These are phyloP conservation scores for Glycine latifolia DNA, from an alignment of 306 rosid genomes.

Conservation along the genomic window DNA sequence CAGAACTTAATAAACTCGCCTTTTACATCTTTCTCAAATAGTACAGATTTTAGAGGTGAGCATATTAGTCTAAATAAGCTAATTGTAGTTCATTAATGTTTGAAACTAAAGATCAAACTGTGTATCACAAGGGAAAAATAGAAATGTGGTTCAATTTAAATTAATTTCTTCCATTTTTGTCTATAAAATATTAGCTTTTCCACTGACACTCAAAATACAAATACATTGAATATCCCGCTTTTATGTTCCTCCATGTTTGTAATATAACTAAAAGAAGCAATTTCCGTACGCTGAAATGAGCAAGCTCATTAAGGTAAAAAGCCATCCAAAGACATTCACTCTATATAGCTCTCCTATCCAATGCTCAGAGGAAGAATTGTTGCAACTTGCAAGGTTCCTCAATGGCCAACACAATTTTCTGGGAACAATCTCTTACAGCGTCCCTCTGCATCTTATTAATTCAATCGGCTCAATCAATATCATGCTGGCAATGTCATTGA, in stretches of 20 bases:
- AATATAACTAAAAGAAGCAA: conserved; percentile 42
- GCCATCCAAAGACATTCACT: conserved; percentile 34
- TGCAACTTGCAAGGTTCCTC: conserved; percentile 40
- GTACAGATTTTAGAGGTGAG: conserved; percentile 6
- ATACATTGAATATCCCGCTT: conserved; percentile 44
- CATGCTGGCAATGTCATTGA: conserved; percentile 54
- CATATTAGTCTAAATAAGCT: neutral
- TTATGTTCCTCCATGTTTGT: conserved; percentile 34
- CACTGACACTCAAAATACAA: conserved; percentile 39
- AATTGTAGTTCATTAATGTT: conserved; percentile 31
- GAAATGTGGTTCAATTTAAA: conserved; percentile 38
- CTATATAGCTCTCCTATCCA: conserved; percentile 20
- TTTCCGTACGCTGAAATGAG: conserved; percentile 47
- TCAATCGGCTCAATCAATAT: conserved; percentile 41
- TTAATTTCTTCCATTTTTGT: conserved; percentile 40
- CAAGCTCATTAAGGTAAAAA: conserved; percentile 43
- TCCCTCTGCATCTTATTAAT: conserved; percentile 48
- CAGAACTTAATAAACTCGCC: conserved; percentile 24
- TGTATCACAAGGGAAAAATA: conserved; percentile 32
- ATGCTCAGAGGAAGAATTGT: conserved; percentile 41
- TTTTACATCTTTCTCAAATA: conserved; percentile 8
- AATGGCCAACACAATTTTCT: conserved; percentile 33
- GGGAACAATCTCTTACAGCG: conserved; percentile 45
- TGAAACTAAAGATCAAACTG: conserved; percentile 30
- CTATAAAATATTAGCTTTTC: conserved; percentile 40